These are phyloP conservation scores for Hypericum androsaemum DNA, from an alignment of 345 rosid species.

Conservation along the genomic window DNA sequence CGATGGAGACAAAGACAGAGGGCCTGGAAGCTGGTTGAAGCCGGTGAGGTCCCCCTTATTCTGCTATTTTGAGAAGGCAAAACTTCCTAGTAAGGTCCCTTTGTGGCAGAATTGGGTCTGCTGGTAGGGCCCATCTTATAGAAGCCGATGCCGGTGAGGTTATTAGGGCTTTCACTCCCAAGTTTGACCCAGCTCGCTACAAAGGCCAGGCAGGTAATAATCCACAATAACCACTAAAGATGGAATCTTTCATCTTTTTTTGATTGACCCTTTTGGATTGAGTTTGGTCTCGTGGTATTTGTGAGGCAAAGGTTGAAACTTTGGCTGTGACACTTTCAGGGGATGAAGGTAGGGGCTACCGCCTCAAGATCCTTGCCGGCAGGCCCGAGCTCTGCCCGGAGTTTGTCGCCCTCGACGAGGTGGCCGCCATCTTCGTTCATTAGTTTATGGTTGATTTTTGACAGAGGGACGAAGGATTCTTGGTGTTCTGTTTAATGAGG, in stretches of 20 bases:
- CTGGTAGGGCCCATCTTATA: constrained; percentile 15
- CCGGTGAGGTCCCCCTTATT: no score
- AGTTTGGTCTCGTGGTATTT: not conserved
- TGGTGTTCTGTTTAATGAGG: no score
- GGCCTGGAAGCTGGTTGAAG: no score
- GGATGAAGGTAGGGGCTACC: no score
- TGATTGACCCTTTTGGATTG: not conserved
- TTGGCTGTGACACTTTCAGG: constrained; percentile 30
- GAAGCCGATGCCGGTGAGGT: constrained; percentile 66
- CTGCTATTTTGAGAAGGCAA: constrained; percentile 54
- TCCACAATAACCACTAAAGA: not conserved
- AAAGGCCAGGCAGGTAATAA: constrained; percentile 89
- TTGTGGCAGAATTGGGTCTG: constrained; percentile 23
- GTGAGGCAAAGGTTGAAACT: constrained; percentile 2
- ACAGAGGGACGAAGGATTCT: no score
- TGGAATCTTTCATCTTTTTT: not conserved
- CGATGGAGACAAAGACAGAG: no score
- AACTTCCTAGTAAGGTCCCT: constrained; percentile 47
- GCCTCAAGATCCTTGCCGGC: no score
- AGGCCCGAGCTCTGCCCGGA: no score
- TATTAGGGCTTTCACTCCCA: constrained; percentile 54
- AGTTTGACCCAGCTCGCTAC: constrained; percentile 46
- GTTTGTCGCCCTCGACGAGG: no score
- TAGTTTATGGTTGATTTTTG: no score
- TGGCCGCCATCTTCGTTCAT: no score